These are phyloP conservation scores for Cutaneotrichosporon cutaneum DNA, from an alignment of 1,284 basidiomycete species.

Conservation along the genomic window DNA sequence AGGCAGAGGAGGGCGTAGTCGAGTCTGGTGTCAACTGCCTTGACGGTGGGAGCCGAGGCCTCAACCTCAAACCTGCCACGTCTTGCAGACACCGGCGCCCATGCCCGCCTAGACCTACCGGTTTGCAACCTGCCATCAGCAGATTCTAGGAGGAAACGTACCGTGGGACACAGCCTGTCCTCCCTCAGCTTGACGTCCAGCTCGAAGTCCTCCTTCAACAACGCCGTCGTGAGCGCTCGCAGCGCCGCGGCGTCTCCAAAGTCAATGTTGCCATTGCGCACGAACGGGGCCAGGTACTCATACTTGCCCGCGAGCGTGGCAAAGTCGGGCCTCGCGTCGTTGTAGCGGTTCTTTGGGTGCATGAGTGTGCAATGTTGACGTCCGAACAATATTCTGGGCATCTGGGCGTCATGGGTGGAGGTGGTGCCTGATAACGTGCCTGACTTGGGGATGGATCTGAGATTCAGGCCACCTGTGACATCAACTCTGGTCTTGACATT, in stretches of 20 bases:
- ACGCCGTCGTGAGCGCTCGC: constrained; percentile 70
- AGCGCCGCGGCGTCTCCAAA: constrained; percentile 69
- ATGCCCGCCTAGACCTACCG: constrained; percentile 28
- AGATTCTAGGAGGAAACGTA: constrained; percentile 50
- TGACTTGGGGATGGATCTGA: too few relatives aligned
- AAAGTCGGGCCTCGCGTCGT: constrained; percentile 63
- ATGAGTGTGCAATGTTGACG: constrained; percentile 31
- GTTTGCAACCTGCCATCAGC: constrained; percentile 41
- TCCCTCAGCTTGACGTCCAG: constrained; percentile 64
- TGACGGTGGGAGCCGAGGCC: neutral
- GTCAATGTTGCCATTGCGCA: constrained; percentile 61
- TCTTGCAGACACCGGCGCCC: neutral
- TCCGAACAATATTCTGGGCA: too few relatives aligned
- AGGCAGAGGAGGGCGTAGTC: constrained; percentile 76
- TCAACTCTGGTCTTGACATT: neutral
- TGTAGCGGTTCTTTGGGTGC: constrained; percentile 53
- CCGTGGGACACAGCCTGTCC: constrained; percentile 80
- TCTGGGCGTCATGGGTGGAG: neutral
- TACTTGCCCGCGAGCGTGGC: constrained; percentile 60
- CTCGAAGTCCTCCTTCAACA: constrained; percentile 71
- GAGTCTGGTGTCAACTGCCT: constrained; percentile 56
- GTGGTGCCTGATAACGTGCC: constrained; percentile 3
- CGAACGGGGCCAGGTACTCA: constrained; percentile 62
- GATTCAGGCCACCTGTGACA: neutral
- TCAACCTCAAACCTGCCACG: neutral